Conservation (phyloP, 2,329 filamentous ascomycete species). For the Ceratocystis diversiconidia region DNA sequence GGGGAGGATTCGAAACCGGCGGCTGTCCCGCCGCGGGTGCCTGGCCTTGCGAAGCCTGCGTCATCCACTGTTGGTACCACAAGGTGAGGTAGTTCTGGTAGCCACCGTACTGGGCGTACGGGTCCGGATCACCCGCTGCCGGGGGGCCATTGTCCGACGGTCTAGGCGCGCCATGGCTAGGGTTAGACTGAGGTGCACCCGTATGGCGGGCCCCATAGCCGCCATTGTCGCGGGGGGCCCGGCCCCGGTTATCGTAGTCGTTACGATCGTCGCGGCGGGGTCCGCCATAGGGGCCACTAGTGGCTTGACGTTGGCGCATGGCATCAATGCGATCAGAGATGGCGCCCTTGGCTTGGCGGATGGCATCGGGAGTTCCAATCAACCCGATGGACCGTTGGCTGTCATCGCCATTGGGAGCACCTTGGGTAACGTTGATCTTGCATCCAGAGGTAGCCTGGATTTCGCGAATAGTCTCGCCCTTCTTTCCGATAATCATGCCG, state of each 20-base stretch:
- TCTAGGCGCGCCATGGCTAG: constrained; percentile 27
- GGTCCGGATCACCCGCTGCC: constrained; percentile 39
- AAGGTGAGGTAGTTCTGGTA: constrained; percentile 68
- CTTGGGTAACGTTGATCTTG: constrained; percentile 87
- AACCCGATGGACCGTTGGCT: constrained; percentile 75
- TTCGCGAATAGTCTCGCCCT: constrained; percentile 84
- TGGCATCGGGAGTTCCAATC: constrained; percentile 62
- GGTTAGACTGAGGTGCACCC: constrained; percentile 22
- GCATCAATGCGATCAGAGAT: constrained; percentile 89
- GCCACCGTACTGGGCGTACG: constrained; percentile 70
- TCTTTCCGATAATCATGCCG: constrained; percentile 93
- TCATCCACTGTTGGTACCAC: constrained; percentile 59
- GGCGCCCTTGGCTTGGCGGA: constrained; percentile 64
- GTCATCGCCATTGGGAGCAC: constrained; percentile 50
- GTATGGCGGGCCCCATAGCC: constrained; percentile 13
- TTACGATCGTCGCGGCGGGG: constrained; percentile 13
- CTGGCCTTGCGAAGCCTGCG: constrained; percentile 30
- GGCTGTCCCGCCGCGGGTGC: constrained; percentile 20
- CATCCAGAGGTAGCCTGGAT: constrained; percentile 80
- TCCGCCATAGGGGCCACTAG: constrained; percentile 6
- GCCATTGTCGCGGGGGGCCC: constrained; percentile 13
- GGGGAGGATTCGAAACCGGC: constrained; percentile 18
- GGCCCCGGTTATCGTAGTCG: constrained; percentile 10
- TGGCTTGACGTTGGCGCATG: constrained; percentile 18
- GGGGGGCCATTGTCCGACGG: constrained; percentile 26